Evolutionary conservation across 1,284 basidiomycete genomes (phyloP).

Genomic region (Lignosus rhinocerotis): DNA sequence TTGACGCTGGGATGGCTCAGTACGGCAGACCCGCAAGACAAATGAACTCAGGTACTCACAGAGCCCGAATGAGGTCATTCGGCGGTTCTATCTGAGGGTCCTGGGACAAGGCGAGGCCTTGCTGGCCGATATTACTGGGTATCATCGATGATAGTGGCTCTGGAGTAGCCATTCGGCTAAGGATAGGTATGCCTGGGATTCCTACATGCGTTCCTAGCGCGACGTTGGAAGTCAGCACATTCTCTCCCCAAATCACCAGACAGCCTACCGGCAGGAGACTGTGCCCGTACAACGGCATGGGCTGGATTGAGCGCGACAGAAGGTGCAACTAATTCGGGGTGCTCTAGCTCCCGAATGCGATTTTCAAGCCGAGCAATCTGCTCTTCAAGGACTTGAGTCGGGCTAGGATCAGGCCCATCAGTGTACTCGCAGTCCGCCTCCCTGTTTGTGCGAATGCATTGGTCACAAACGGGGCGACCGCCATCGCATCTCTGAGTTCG

Average conservation of each 20-base stretch:
- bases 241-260: background rate
- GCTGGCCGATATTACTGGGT: conserved; percentile 1
- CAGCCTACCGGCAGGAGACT: conserved; percentile 12
- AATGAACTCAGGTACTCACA: conserved; percentile 19
- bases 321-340: conserved; percentile 22
- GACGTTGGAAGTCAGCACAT: conserved; percentile 2
- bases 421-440: conserved; percentile 36
- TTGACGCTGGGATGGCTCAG: conserved; percentile 36
- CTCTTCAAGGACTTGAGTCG: conserved; percentile 34
- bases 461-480: conserved; percentile 31
- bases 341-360: conserved; percentile 32
- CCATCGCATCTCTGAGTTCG: conserved; percentile 32
- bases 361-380: conserved; percentile 31
- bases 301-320: conserved; percentile 22
- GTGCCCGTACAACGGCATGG: background rate
- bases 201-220: background rate
- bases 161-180: conserved; percentile 6
- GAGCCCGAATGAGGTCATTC: conserved; percentile 18
- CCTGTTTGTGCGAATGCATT: conserved; percentile 33
- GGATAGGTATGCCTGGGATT: conserved; percentile 9
- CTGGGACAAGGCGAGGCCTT: conserved; percentile 6
- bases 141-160: conserved; percentile 4
- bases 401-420: conserved; percentile 32
- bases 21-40: background rate
- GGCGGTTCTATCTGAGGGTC: conserved; percentile 22